phyloP scores from a whole-genome alignment of 148 eudicot genomes.

The Heliosperma pusillum region DNA sequence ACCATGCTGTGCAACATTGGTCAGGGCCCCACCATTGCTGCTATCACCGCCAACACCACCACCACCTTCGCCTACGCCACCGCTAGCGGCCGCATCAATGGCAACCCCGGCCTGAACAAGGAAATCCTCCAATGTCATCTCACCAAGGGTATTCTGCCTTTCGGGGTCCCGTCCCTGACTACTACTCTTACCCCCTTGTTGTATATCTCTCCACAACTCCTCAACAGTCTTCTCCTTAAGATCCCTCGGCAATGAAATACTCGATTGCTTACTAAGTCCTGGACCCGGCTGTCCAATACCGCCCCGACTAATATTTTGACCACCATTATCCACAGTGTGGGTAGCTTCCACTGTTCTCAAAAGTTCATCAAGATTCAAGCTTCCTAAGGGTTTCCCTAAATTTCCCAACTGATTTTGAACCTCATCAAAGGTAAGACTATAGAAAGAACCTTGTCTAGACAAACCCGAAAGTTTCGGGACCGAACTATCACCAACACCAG shows the following conservation, averaged over 20 bases:
- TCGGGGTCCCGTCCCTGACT: constrained; percentile 38
- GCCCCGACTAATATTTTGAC: constrained; percentile 27
- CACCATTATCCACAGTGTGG: constrained; percentile 36
- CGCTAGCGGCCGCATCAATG: constrained; percentile 37
- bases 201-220: constrained; percentile 90
- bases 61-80: background rate
- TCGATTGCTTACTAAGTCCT: constrained; percentile 46
- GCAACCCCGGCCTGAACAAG: constrained; percentile 84
- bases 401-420: constrained; percentile 87
- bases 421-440: constrained; percentile 92
- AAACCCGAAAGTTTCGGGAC: constrained; percentile 42
- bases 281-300: constrained; percentile 14
- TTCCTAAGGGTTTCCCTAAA: constrained; percentile 82
- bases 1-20: constrained; percentile 39
- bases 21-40: constrained; percentile 24
- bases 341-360: constrained; percentile 66
- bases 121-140: constrained; percentile 93
- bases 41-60: constrained; percentile 16
- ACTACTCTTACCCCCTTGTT: constrained; percentile 43
- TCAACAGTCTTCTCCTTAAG: constrained; percentile 85
- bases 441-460: constrained; percentile 68
- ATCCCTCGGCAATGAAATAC: constrained; percentile 50
- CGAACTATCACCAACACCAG: constrained; percentile 40
- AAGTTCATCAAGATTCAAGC: constrained; percentile 96
- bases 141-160: constrained; percentile 69